These are phyloP conservation scores for Russula griseocarnosa DNA, from an alignment of 768 basidiomycete genomes.

Conservation along the genomic window DNA sequence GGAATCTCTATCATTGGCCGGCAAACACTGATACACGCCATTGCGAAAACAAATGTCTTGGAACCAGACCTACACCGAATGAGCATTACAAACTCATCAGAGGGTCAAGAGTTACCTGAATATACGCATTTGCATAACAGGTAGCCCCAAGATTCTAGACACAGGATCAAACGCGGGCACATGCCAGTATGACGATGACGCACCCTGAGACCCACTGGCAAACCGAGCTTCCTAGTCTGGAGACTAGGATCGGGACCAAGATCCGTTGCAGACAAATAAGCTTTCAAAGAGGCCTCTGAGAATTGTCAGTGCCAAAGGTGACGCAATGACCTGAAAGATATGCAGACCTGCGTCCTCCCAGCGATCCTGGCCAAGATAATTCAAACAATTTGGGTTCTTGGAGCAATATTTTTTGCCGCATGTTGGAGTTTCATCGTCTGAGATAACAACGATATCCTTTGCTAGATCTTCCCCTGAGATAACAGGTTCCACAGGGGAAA, in stretches of 20 bases:
- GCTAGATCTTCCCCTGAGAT: slow-evolving; percentile 43
- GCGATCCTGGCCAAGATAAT: slow-evolving; percentile 77
- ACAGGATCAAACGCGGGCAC: slow-evolving; percentile 8
- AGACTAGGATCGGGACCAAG: slow-evolving; percentile 23
- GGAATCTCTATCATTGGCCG: slow-evolving; percentile 46
- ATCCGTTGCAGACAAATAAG: slow-evolving; percentile 28
- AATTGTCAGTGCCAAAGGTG: slow-evolving; percentile 4
- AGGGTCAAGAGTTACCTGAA: slow-evolving; percentile 54
- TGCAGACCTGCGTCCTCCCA: slow-evolving; percentile 71
- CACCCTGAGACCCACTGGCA: slow-evolving; percentile 77
- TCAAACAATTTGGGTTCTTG: slow-evolving; percentile 79
- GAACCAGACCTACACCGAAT: slow-evolving; percentile 74
- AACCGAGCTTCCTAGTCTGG: slow-evolving; percentile 15
- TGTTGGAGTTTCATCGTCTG: slow-evolving; percentile 55
- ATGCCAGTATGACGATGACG: slow-evolving; percentile 22
- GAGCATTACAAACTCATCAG: slow-evolving; percentile 3
- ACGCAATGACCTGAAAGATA: slow-evolving; percentile 23
- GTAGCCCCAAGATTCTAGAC: slow-evolving; percentile 90
- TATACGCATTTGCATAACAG: slow-evolving; percentile 93
- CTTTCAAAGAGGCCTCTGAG: slow-evolving; percentile 29
- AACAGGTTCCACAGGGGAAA: slow-evolving; percentile 25
- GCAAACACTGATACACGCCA: slow-evolving; percentile 77
- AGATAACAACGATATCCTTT: slow-evolving; percentile 65
- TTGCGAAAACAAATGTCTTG: slow-evolving; percentile 76
- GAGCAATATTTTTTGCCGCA: slow-evolving; percentile 68